Evolutionary conservation across 78 protist species (phyloP), one percentile per base, ranked within the genome.

Genomic region (Dictyostelium citrinum): DNA sequence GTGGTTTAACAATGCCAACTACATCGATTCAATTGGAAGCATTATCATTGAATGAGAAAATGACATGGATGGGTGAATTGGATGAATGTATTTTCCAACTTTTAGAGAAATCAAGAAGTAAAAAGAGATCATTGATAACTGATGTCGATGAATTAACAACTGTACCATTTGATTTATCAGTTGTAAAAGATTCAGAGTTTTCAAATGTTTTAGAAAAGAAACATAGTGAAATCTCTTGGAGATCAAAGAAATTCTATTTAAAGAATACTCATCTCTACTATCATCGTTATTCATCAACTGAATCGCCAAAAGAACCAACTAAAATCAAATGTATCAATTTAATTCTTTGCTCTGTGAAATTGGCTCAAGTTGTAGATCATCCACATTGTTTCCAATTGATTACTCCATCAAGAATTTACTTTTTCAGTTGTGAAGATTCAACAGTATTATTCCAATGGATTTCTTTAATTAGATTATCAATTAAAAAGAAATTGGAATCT

Each of bases 341-440:
- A 27, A 49, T 67, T 10, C 41, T 84, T 14, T 91, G 85, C 5
- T 75, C 81, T n/a, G 91, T 77, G 6, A 91, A 84, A 39, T 79
- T 81, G 49, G 80, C 60, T 6, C 85, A 91, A 41, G 90, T 83
- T 31, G 95, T 91, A 5, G 84, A 91, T 31, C 79, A 80, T 43
- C 90, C 88, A 82, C 84, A 91, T 71, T 91, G 90, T 45, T 91
- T 91, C 91, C 95, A 91, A 82, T 76, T 91, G 79, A 80, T 35
- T 35, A 81, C 95, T 49, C 90, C 95, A 8, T 41, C 68, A 1
- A 37, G 95, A 49, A 91, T 91, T 75, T 91, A 91, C 33, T 83
- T 83, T 29, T 91, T 91, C 61, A 71, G 90, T 22, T 78, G 92
- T 20, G 70, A 37, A n/a, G 91, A 81, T 45, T 61, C 67, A 1